Base-by-base conservation (phyloP, 768 basidiomycete species). In the Termitomyces sp. region DNA sequence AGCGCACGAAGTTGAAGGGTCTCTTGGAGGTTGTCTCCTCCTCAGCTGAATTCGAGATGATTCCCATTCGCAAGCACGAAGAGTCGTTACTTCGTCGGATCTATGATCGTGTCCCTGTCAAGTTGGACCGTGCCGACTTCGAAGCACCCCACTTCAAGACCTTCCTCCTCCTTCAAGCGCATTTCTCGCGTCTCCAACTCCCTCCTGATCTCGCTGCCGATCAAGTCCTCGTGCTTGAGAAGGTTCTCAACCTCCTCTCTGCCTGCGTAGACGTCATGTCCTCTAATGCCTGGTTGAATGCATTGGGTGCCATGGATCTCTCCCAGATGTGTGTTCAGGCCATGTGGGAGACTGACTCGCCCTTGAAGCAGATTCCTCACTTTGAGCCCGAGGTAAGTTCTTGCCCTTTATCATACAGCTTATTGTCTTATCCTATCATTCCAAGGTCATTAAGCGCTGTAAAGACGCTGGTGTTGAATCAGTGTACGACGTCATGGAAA, bases 281-380 rank as follows among this genome's bases (percentile, higher is more conserved):
- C 2, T 95, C 92, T 35, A 98, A 97, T 66, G 94, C 91, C 1
- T 96, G 90, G 90, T 72, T 98, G 65, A 95, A 86, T 66, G 97
- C 96, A 0, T 74, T 98, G 23, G 91, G 94, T 32, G 95, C 95
- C 0, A 98, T 98, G 97, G 96, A 99, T 71, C 73, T 98, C 46
- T 92, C 92, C 9, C 97, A 98, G 71, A 98, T 98, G 96, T 95
- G 93, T 71, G 92, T 98, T 5, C 97, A 98, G 70, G 94, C 90
- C 0, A 86, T 96, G 73, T 98, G 97, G 97, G 96, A 99, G 68
- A 89, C 86, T 10, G 97, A 99, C 71, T 94, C 92, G 37, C 95
- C 95, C 0, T 73, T 98, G 63, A 94, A 91, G 67, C 96, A 99
- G 70, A 89, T 99, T 42, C 97, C 97, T 10, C 95, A 97, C 72